Evolutionary conservation across 768 basidiomycete species (phyloP), one percentile per base, ranked within the genome.

Genomic region (Tylopilus vinaceipallidus): DNA sequence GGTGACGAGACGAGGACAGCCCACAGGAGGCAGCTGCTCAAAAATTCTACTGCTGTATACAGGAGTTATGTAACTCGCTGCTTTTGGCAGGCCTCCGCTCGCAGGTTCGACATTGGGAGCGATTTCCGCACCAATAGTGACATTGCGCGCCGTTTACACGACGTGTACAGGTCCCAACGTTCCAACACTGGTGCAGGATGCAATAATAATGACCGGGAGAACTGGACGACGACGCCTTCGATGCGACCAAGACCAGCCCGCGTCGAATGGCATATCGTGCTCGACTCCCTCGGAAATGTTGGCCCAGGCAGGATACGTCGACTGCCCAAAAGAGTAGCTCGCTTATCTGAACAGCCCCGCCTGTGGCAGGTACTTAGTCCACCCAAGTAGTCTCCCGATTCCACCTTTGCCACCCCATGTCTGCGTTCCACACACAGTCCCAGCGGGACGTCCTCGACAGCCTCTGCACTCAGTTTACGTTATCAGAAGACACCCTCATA

Each of bases 391-490:
- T 29, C 27, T 29, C 20, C 9, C 9, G 39, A 17, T 32, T 4
- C 27, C 50, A 16, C 43, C 27, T 73, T 74, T 73, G 55, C 76
- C n/a, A n/a, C 12, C 53, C 56, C 44, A 73, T 76, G 23, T 70
- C 76, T 37, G 73, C 74, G 13, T 51, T 74, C 40, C 68, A 71
- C 47, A 71, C 73, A 24, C 64, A 72, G 30, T 70, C 74, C 38
- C 69, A 73, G 3, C 77, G 81, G 54, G 68, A 64, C 19, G 65
- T 80, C 26, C 79, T 92, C 56, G 76, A 84, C 54, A 69, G 78
- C 36, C 83, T 95, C 61, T 82, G 87, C 61, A 69, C 73, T 6
- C 84, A 87, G 65, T 94, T 99, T 69, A 73, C 78, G 30, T 73
- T 97, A 45, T 69, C 74, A 36, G 72, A 80, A 22, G 76, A 83